Percentiles rank a stretch among this genome's conserved stretches.
These are phyloP conservation scores for Claviceps maximensis DNA, from an alignment of 2,329 filamentous ascomycete genomes.

Conservation along the genomic window DNA sequence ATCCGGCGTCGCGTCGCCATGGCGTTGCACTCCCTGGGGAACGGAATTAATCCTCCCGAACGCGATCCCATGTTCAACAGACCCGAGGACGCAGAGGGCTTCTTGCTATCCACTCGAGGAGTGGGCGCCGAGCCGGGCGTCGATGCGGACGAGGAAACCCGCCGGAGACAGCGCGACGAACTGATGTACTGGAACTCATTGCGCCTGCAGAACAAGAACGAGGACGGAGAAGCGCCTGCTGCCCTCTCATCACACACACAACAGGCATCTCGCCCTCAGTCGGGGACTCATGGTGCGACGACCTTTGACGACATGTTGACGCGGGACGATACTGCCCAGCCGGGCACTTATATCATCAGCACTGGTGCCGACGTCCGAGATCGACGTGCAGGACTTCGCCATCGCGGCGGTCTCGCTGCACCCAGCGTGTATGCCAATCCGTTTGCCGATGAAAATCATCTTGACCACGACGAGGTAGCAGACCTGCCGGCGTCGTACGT, in stretches of 20 bases:
- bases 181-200: conserved; percentile 52
- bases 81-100: conserved; percentile 53
- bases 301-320: conserved; percentile 48
- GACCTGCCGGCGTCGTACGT: conserved; percentile 27
- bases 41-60: conserved; percentile 37
- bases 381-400: conserved; percentile 33
- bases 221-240: not conserved
- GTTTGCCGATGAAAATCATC: conserved; percentile 43
- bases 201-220: conserved; percentile 34
- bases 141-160: conserved; percentile 49
- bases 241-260: too few species aligned
- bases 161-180: conserved; percentile 49
- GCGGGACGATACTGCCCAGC: conserved; percentile 36
- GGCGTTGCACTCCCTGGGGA: conserved; percentile 45
- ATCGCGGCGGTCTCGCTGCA: conserved; percentile 28
- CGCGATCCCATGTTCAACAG: conserved; percentile 48
- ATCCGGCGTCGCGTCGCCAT: conserved; percentile 48
- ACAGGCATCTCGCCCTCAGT: not conserved
- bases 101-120: conserved; percentile 38
- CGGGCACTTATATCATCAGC: conserved; percentile 45
- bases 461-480: conserved; percentile 33
- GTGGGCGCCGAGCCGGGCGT: conserved; percentile 31
- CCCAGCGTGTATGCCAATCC: conserved; percentile 40
- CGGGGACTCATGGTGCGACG: conserved; percentile 17
- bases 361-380: conserved; percentile 34